These are phyloP conservation scores for Chaetomidium leptoderma DNA, from an alignment of 495 filamentous ascomycete species.

Conservation along the genomic window DNA sequence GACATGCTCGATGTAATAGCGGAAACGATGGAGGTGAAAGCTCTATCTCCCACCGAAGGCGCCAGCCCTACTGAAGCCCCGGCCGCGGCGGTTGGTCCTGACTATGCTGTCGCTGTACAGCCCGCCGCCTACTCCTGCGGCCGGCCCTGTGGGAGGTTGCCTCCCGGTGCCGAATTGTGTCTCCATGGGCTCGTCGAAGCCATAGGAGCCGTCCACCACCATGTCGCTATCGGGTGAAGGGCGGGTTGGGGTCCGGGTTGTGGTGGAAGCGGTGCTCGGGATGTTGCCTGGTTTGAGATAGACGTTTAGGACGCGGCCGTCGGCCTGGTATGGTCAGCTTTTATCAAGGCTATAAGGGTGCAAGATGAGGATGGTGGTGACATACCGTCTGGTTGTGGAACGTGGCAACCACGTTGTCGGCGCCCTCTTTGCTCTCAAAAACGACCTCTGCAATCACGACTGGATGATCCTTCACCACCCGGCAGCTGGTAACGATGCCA, in stretches of 20 bases:
- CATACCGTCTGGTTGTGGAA: constrained; percentile 85
- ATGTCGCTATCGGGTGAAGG: not conserved
- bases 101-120: constrained; percentile 18
- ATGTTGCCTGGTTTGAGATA: constrained; percentile 55
- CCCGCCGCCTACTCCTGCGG: constrained; percentile 4
- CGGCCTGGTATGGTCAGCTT: constrained; percentile 55
- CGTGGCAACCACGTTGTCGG: constrained; percentile 72
- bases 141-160: constrained; percentile 1
- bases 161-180: not conserved
- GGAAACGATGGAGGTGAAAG: not conserved
- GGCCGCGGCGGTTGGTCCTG: constrained; percentile 18
- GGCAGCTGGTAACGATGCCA: constrained; percentile 67
- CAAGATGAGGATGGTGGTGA: constrained; percentile 3
- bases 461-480: constrained; percentile 63
- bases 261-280: constrained; percentile 1
- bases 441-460: constrained; percentile 82
- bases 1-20: not conserved
- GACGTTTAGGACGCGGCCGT: constrained; percentile 76
- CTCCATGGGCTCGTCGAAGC: constrained; percentile 16
- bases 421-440: constrained; percentile 71
- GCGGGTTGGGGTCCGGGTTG: not conserved
- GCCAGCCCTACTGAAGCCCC: constrained; percentile 13
- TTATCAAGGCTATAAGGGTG: not conserved
- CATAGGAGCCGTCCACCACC: constrained; percentile 20
- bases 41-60: constrained; percentile 1